phyloP scores from a whole-genome alignment of 805 yeast genomes.

The Sugiyamaella floridensis region DNA sequence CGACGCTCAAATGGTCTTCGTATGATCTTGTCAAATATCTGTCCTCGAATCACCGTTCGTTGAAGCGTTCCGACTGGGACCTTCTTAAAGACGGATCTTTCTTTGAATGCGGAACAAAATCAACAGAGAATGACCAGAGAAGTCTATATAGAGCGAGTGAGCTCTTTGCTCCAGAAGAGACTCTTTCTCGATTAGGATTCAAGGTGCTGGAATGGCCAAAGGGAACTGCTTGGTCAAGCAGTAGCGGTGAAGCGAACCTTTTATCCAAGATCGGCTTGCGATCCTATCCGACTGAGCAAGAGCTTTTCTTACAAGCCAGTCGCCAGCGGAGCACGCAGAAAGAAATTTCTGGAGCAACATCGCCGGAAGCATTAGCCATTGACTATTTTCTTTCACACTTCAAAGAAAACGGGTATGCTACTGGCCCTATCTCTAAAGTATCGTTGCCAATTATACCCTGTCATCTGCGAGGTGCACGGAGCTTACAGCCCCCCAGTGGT shows the following conservation, averaged over 20 bases:
- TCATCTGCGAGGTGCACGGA: slow-evolving; percentile 8
- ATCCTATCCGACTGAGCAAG: slow-evolving; percentile 21
- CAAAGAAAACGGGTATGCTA: slow-evolving; percentile 19
- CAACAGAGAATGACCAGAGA: neutral
- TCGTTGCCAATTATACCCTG: slow-evolving; percentile 19
- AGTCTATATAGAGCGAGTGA: slow-evolving; percentile 18
- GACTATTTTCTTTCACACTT: slow-evolving; percentile 25
- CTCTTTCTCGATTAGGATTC: slow-evolving; percentile 24
- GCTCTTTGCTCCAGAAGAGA: slow-evolving; percentile 29
- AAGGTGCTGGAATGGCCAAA: slow-evolving; percentile 25
- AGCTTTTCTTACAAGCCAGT: slow-evolving; percentile 19
- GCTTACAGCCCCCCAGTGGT: slow-evolving; percentile 17
- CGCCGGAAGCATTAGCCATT: slow-evolving; percentile 16
- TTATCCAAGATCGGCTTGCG: slow-evolving; percentile 28
- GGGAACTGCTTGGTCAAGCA: slow-evolving; percentile 21
- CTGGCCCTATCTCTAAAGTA: slow-evolving; percentile 2
- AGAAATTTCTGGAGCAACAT: too few relatives aligned
- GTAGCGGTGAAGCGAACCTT: slow-evolving; percentile 26
- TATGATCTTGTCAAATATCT: slow-evolving; percentile 32
- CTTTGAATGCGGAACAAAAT: slow-evolving; percentile 20
- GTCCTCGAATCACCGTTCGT: slow-evolving; percentile 20
- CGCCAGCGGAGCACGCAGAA: too few relatives aligned
- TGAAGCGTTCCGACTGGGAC: slow-evolving; percentile 29
- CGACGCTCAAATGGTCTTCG: slow-evolving; percentile 29
- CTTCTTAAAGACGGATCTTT: slow-evolving; percentile 26